Conservation (phyloP, 495 filamentous ascomycete species). For the Penicillium arizonense region DNA sequence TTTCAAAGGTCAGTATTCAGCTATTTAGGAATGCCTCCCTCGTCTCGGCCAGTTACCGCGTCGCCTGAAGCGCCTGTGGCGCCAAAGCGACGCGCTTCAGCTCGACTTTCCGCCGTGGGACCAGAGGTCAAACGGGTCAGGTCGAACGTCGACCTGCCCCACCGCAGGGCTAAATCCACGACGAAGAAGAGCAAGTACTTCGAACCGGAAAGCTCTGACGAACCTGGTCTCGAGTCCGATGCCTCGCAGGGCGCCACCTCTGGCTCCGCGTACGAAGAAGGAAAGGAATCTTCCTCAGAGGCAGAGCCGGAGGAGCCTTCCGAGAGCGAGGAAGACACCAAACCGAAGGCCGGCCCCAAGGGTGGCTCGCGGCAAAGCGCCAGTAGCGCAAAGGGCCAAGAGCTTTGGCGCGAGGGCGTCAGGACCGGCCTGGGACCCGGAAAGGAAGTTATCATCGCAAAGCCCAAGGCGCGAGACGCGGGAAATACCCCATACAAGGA, state of each 20-base stretch:
- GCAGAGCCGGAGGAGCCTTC: conserved; percentile 17
- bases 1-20: not conserved
- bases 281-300: conserved; percentile 14
- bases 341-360: conserved; percentile 18
- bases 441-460: conserved; percentile 64
- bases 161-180: conserved; percentile 40
- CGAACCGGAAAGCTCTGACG: conserved; percentile 32
- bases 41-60: conserved; percentile 39
- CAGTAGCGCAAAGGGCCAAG: conserved; percentile 36
- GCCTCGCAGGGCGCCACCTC: conserved; percentile 21
- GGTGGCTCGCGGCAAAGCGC: conserved; percentile 10
- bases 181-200: conserved; percentile 61
- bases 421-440: conserved; percentile 58
- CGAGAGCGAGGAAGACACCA: conserved; percentile 21
- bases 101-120: conserved; percentile 31
- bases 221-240: conserved; percentile 26
- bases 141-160: conserved; percentile 32
- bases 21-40: conserved; percentile 35
- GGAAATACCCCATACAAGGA: conserved; percentile 67
- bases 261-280: conserved; percentile 29
- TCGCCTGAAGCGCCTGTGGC: conserved; percentile 35
- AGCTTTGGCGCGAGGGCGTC: conserved; percentile 58
- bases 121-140: conserved; percentile 44
- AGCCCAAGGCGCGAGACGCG: conserved; percentile 65
- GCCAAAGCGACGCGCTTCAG: conserved; percentile 40